Base-by-base conservation (phyloP, 257 asterid species). In the Fraxinus cuspidata region DNA sequence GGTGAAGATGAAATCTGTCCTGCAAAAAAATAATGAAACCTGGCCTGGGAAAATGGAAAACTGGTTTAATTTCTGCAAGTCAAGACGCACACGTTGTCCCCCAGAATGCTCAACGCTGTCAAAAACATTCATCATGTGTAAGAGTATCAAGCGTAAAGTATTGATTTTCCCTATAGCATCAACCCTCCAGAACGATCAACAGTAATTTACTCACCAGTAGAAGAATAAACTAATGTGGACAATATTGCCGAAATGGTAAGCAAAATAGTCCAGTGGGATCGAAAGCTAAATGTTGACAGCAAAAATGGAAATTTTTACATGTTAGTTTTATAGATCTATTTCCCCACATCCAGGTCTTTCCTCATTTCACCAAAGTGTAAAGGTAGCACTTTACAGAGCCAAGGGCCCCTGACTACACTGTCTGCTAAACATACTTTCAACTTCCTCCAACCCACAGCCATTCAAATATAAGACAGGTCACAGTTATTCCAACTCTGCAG, bases 1-100 rank as follows among this genome's bases (percentile, higher is more conserved):
- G 78, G 74, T 65, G 80, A 78, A 81, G 81, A 77, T 53, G 28
- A 81, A 73, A 78, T 74, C 73, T 42, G 38, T 78, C 78, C 73
- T 21, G 35, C 66, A 23, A 49, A 71, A 68, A 73, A 40, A 71
- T 25, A 42, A 38, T 64, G 76, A 69, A 78, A 91, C 98, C 98
- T 96, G 99, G 84, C 99, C 98, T 21, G 99, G 99, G 84, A 96
- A 96, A 86, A 92, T 83, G 68, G 99, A 96, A 72, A 90, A 92
- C 38, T 90, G 96, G 81, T 85, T 86, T 81, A 96, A 75, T 77
- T 90, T 92, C 77, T 90, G 94, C 94, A 96, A 79, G 89, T 96
- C 99, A 76, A 96, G 93, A 58, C 97, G 97, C 81, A 96, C 96
- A 32, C 96, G 93, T 83, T 92, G 99, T 84, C 98, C 99, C 73